Conservation (phyloP, 1,284 basidiomycete genomes). For the Malassezia nana region DNA sequence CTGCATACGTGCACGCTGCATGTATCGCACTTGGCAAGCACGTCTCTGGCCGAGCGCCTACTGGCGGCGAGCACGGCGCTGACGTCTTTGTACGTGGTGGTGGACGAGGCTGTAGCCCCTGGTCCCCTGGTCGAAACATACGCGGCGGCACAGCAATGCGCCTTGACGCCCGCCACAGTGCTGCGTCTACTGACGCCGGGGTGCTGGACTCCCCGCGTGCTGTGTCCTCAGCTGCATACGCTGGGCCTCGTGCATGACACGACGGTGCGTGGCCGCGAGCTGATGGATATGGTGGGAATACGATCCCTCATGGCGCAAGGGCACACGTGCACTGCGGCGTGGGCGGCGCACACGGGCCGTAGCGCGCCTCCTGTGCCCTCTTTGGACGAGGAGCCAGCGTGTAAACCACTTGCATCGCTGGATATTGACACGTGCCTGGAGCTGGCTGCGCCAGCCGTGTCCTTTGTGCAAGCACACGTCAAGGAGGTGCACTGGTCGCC, state of each 20-base stretch:
- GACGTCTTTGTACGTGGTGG: not conserved
- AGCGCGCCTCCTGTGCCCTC: no score
- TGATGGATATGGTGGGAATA: slow-evolving; percentile 8
- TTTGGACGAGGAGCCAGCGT: not conserved
- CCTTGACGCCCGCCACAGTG: slow-evolving; percentile 3
- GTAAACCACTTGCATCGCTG: not conserved
- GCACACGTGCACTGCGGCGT: not conserved
- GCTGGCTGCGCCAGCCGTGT: not conserved
- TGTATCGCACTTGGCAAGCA: not conserved
- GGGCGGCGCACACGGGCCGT: no score
- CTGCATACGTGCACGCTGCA: not conserved
- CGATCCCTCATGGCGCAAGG: slow-evolving; percentile 1
- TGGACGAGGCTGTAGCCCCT: slow-evolving; percentile 5
- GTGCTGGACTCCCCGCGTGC: not conserved
- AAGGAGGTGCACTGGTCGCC: not conserved
- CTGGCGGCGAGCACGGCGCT: not conserved
- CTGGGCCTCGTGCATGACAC: slow-evolving; percentile 3
- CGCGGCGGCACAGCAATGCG: not conserved
- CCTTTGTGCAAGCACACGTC: slow-evolving; percentile 6
- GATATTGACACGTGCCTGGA: slow-evolving; percentile 6
- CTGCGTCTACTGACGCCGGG: slow-evolving; percentile 8
- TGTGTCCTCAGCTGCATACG: slow-evolving; percentile 4
- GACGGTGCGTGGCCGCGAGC: slow-evolving; percentile 12
- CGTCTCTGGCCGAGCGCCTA: not conserved
- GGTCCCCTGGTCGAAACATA: not conserved